Percentiles rank a stretch among this genome's conserved stretches.
Conservation (phyloP, 202 grass and related monocot genomes). For the Panicum virgatum region DNA sequence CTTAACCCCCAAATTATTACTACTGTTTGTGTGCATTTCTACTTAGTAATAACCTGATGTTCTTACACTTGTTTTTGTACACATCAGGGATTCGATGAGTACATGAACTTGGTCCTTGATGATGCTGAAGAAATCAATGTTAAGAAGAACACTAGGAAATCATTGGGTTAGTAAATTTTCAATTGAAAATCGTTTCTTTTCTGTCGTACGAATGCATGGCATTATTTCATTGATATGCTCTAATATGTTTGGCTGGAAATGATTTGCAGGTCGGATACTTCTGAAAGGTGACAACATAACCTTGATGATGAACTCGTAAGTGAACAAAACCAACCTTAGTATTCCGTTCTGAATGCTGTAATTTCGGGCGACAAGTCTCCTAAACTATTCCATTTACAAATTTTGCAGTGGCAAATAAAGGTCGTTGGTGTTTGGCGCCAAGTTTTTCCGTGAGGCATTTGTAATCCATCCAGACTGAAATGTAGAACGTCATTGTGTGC, state of each 20-base stretch:
- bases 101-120: constrained; percentile 88
- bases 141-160: constrained; percentile 77
- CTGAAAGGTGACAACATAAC: constrained; percentile 97
- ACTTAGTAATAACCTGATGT: neutral
- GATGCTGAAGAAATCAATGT: constrained; percentile 84
- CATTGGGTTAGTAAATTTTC: constrained; percentile 53
- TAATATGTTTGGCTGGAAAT: constrained; percentile 30
- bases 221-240: constrained; percentile 11
- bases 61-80: constrained; percentile 16
- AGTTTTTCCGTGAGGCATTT: constrained; percentile 9
- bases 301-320: constrained; percentile 87
- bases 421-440: neutral
- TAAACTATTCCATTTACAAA: neutral
- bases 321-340: neutral
- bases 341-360: neutral
- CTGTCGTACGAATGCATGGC: neutral
- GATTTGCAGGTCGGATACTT: constrained; percentile 66
- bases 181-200: neutral
- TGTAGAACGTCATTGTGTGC: constrained; percentile 23
- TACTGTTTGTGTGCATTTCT: neutral
- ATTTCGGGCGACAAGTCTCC: neutral
- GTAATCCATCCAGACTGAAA: constrained; percentile 19
- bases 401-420: constrained; percentile 51
- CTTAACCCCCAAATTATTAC: too few species aligned
- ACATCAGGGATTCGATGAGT: constrained; percentile 78